Evolutionary conservation across 2,329 filamentous ascomycete species (phyloP).

Genomic region (Trichoderma sp.): DNA sequence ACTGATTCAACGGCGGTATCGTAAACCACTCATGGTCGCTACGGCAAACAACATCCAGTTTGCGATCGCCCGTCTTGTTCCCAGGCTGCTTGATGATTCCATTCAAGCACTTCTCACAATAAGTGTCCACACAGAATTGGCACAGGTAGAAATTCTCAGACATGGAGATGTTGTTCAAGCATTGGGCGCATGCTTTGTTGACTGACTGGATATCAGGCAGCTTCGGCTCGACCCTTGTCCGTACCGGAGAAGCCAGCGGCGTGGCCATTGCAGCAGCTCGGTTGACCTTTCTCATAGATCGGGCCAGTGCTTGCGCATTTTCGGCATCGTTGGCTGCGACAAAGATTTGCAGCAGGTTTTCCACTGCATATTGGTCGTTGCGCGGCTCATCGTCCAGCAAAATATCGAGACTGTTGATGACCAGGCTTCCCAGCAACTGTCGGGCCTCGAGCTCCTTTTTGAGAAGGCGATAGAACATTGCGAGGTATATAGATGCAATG

Average conservation of each 20-base stretch:
- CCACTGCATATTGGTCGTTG: slow-evolving; percentile 42
- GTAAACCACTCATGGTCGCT: slow-evolving; percentile 39
- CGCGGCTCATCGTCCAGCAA: slow-evolving; percentile 40
- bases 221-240: slow-evolving; percentile 34
- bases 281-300: slow-evolving; percentile 40
- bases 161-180: slow-evolving; percentile 34
- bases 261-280: slow-evolving; percentile 29
- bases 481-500: slow-evolving; percentile 40
- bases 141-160: slow-evolving; percentile 37
- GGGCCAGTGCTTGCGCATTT: slow-evolving; percentile 37
- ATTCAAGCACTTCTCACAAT: slow-evolving; percentile 36
- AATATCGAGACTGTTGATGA: slow-evolving; percentile 39
- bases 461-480: slow-evolving; percentile 37
- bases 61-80: slow-evolving; percentile 32
- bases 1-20: slow-evolving; percentile 36
- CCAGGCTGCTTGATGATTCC: slow-evolving; percentile 30
- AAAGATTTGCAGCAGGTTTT: slow-evolving; percentile 40
- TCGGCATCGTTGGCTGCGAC: slow-evolving; percentile 38
- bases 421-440: slow-evolving; percentile 32
- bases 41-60: slow-evolving; percentile 33
- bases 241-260: slow-evolving; percentile 30
- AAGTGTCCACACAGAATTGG: slow-evolving; percentile 39
- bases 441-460: slow-evolving; percentile 30
- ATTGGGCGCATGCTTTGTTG: slow-evolving; percentile 39
- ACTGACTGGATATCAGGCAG: slow-evolving; percentile 36